phyloP scores from a whole-genome alignment of 2,329 filamentous ascomycete species.

The Colletotrichum camelliae region DNA sequence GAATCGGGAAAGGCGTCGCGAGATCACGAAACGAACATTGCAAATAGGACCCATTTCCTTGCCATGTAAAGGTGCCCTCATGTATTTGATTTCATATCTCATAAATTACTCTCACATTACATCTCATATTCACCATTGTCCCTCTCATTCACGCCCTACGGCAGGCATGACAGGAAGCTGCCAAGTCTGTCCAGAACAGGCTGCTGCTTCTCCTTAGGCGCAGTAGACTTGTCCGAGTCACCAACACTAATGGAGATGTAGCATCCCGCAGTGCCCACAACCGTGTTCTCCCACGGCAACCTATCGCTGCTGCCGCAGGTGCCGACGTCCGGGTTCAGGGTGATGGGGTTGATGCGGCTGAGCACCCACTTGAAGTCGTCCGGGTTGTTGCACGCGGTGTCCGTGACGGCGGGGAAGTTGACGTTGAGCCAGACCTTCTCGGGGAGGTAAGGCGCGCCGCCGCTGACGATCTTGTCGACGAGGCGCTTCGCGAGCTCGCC shows the following conservation, averaged over 20 bases:
- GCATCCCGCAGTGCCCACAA: slow-evolving; percentile 57
- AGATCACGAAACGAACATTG: background rate
- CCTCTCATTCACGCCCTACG: slow-evolving; percentile 23
- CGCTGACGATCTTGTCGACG: slow-evolving; percentile 57
- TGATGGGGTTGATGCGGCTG: slow-evolving; percentile 62
- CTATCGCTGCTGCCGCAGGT: slow-evolving; percentile 57
- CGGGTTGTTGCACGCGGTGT: slow-evolving; percentile 54
- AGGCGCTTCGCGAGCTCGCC: slow-evolving; percentile 66
- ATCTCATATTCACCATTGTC: background rate
- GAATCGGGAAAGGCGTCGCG: background rate
- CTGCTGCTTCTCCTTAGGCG: slow-evolving; percentile 53
- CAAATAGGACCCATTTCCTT: background rate
- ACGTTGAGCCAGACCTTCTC: slow-evolving; percentile 69
- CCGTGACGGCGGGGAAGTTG: slow-evolving; percentile 63
- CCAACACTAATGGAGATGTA: slow-evolving; percentile 69
- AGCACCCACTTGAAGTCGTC: slow-evolving; percentile 68
- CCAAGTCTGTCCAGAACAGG: slow-evolving; percentile 56
- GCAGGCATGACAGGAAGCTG: slow-evolving; percentile 51
- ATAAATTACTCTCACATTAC: background rate
- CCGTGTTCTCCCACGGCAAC: slow-evolving; percentile 63
- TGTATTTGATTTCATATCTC: background rate
- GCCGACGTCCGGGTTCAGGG: slow-evolving; percentile 59
- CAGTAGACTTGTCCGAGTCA: slow-evolving; percentile 61
- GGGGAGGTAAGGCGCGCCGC: slow-evolving; percentile 69
- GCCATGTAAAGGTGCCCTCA: background rate